These are phyloP conservation scores for Choanephora cucurbitarum DNA, from an alignment of 371 early-diverging fungal genomes.

Conservation along the genomic window DNA sequence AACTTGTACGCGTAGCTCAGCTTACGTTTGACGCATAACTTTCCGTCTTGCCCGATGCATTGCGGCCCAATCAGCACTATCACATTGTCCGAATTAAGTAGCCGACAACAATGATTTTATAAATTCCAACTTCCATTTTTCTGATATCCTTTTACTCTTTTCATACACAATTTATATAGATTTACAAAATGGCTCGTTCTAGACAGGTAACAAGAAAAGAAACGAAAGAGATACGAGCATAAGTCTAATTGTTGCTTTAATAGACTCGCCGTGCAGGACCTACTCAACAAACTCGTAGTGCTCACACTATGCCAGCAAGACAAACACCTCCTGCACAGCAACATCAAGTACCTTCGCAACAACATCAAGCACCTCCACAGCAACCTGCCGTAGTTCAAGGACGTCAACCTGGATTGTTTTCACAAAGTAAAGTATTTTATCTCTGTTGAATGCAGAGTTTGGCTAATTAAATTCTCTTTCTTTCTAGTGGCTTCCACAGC, in stretches of 20 bases:
- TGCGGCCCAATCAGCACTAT: neutral
- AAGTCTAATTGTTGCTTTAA: neutral
- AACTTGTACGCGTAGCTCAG: too few relatives aligned
- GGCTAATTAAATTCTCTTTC: neutral
- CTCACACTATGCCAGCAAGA: constrained; percentile 70
- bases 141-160: constrained; percentile 5
- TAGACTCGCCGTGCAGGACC: constrained; percentile 54
- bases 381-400: constrained; percentile 50
- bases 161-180: constrained; percentile 1
- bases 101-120: neutral
- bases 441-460: neutral
- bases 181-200: constrained; percentile 23
- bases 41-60: too few relatives aligned
- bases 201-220: constrained; percentile 15
- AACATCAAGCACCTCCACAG: constrained; percentile 41
- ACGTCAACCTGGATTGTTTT: constrained; percentile 75
- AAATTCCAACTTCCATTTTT: constrained; percentile 5
- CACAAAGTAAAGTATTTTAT: constrained; percentile 53
- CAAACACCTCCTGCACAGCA: constrained; percentile 58
- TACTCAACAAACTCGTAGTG: constrained; percentile 63
- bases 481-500: constrained; percentile 81
- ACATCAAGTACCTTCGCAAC: constrained; percentile 41
- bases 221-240: neutral
- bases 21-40: too few relatives aligned
- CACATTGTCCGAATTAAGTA: neutral